Evolutionary conservation across 2,329 filamentous ascomycete genomes (phyloP).

Genomic region (Teratosphaeria viscida): DNA sequence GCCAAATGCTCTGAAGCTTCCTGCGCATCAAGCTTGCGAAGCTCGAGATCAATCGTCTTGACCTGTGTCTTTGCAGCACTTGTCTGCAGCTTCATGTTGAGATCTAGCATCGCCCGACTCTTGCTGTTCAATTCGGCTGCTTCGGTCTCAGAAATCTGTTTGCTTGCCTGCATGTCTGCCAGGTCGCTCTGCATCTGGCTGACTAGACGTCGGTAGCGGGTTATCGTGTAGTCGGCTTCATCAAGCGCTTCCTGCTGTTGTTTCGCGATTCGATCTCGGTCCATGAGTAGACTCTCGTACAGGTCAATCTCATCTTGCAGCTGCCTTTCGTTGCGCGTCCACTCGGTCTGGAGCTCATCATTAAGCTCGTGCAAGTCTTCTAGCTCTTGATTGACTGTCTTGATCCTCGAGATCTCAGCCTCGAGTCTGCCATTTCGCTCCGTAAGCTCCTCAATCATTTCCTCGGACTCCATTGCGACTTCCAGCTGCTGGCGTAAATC

Average conservation of each 20-base stretch:
- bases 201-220: conserved; percentile 80
- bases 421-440: conserved; percentile 76
- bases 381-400: conserved; percentile 72
- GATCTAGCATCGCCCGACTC: conserved; percentile 89
- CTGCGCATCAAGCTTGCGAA: conserved; percentile 76
- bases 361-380: conserved; percentile 85
- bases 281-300: conserved; percentile 72
- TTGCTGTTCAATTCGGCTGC: conserved; percentile 81
- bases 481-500: conserved; percentile 88
- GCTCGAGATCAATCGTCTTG: conserved; percentile 86
- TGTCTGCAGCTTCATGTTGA: conserved; percentile 87
- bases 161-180: conserved; percentile 83
- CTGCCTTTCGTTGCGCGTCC: conserved; percentile 86
- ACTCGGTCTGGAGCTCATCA: conserved; percentile 88
- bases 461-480: conserved; percentile 74
- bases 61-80: conserved; percentile 85
- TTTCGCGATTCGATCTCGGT: conserved; percentile 60
- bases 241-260: conserved; percentile 73
- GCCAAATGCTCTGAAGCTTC: conserved; percentile 80
- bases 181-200: conserved; percentile 75
- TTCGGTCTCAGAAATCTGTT: conserved; percentile 85
- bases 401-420: conserved; percentile 74
- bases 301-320: conserved; percentile 89
- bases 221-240: conserved; percentile 83
- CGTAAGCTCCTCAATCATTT: conserved; percentile 86